A percentile compares a stretch with the other conserved stretches of the same genome.
phyloP scores from a whole-genome alignment of 164 flowering plant species.

The Annona cherimola region DNA sequence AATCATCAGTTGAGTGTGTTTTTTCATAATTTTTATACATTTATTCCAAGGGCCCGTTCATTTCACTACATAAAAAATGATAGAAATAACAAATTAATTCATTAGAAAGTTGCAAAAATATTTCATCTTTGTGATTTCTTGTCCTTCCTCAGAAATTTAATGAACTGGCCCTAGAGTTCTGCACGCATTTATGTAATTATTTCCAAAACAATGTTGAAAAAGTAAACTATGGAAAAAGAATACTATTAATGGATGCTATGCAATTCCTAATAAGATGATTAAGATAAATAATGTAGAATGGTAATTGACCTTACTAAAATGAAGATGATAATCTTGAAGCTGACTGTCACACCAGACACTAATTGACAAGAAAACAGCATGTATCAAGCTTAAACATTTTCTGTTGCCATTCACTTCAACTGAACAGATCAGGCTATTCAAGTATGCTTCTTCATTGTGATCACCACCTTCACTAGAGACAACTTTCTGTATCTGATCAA shows the following conservation, averaged over 20 bases:
- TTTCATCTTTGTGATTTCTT: no score
- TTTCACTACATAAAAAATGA: neutral
- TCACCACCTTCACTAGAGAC: conserved; percentile 26
- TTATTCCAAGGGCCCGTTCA: neutral
- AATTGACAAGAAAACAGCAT: conserved; percentile 53
- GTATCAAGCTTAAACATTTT: conserved; percentile 35
- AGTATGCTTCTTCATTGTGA: conserved; percentile 41
- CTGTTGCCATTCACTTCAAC: conserved; percentile 22
- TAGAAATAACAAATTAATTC: neutral
- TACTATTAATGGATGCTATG: neutral
- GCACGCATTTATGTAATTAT: no score
- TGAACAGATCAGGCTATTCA: conserved; percentile 43
- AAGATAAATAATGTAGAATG: conserved; percentile 1
- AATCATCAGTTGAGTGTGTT: neutral
- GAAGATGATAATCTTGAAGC: conserved; percentile 70
- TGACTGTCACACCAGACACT: conserved; percentile 60
- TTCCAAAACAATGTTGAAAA: neutral
- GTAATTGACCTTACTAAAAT: conserved; percentile 59
- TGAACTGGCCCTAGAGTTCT: no score
- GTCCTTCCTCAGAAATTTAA: neutral
- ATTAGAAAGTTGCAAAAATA: no score
- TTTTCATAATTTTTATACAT: neutral
- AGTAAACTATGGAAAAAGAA: no score
- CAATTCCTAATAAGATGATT: neutral
- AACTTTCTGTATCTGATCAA: conserved; percentile 43